Base-by-base conservation (phyloP, 805 yeast species). In the Metschnikowia koreensis region DNA sequence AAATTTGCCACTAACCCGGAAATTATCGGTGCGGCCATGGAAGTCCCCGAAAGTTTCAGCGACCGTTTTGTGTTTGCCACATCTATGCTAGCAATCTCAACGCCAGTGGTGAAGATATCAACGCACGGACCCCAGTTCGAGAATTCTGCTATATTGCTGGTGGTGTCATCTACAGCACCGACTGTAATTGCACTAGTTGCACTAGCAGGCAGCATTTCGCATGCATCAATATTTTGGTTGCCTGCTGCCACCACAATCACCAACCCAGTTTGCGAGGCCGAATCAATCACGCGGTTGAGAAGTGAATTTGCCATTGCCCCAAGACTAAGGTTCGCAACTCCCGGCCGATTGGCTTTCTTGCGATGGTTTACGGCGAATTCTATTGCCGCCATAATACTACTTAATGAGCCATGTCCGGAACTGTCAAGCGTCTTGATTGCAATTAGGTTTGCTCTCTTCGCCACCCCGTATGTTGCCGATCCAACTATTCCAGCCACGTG, bases 51-150 rank as follows among this genome's bases (percentile, higher is more conserved):
- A 3, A 51, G 58, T 15, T 27, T 46, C 38, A 47, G 56, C 15
- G 58, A 55, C 27, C 50, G 45, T 16, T 59, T 46, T 12, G 47
- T 41, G 22, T 65, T 58, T 33, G 62, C 58, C 38, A 71, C 71
- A 10, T 81, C 74, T 12, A 86, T 73, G 49, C 92, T 85, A 28
- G 74, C 70, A 2, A 90, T 85, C 13, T 73, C 71, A 0, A 84
- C 84, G 0, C 98, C 98, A 44, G 93, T 81, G 0, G 97, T 90
- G 68, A 88, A 86, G 0, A 89, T 75, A 62, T 89, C 90, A 7
- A 92, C 96, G 67, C 97, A 93, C n/a, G 76, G 73, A 0, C 98
- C 97, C 91, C 92, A 89, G 64, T 93, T 92, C n/a, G 94, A 81
- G 61, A 93, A 92, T 11, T 78, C 63, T 0, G 97, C 96, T 36